Base-by-base conservation (phyloP, 2,329 filamentous ascomycete species). In the Colletotrichum destructivum region DNA sequence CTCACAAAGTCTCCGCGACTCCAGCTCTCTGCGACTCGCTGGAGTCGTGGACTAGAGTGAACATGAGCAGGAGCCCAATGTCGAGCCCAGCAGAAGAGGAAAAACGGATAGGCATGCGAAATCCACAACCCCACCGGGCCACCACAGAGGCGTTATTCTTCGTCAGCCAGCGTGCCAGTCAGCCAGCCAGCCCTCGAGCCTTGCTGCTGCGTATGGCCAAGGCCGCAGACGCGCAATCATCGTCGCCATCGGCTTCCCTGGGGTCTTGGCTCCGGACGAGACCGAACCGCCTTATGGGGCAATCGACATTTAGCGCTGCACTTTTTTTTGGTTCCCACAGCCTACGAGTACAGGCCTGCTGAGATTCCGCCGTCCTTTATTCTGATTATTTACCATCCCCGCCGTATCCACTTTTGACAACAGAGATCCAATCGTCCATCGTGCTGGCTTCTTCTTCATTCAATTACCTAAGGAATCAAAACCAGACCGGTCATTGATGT, bases 221-320 rank as follows among this genome's bases (percentile, higher is more conserved):
- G 72, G 61, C 62, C 46, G 38, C 57, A 73, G 73, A 73, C 73
- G 67, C 73, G 73, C 73, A 74, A 74, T 71, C 66, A 62, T 68
- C 60, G 63, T 71, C 69, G 72, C 72, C 69, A 73, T 68, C 55
- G 47, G 44, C 35, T 51, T 54, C 40, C 69, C 52, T 72, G 69
- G 72, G 31, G 57, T 18, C 46, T 49, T 66, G 63, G 47, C 59
- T 51, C 69, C 69, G 69, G 65, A 69, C 65, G 65, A 71, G 65
- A 69, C 69, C 69, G 69, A 71, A 54, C 26, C 42, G 46, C 52
- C 44, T 31, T 69, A 56, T 62, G 59, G 69, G 59, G 52, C 64
- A 60, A n/a, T 52, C 40, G 44, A 54, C 44, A 21, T 26, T 46
- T 71, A 71, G 69, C 65, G 65, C 21, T 56, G 63, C 49, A 23